phyloP scores from a whole-genome alignment of 2,329 filamentous ascomycete genomes.

The Xylaria sp. region DNA sequence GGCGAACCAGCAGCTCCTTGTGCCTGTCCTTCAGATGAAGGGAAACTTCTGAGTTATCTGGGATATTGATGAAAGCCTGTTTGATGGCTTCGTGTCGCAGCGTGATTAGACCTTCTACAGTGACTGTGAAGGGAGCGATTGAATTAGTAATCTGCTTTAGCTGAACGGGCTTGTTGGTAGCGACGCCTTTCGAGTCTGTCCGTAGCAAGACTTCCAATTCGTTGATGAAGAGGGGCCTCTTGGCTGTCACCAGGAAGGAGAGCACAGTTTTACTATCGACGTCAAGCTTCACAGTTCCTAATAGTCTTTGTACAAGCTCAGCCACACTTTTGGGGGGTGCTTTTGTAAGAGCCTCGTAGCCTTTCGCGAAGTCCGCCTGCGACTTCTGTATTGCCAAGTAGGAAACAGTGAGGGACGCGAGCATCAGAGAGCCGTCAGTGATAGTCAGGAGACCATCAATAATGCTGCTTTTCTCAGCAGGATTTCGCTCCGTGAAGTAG shows the following conservation, averaged over 20 bases:
- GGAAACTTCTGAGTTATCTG: conserved; percentile 31
- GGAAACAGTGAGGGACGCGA: conserved; percentile 27
- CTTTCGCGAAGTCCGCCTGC: conserved; percentile 23
- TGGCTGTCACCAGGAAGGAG: conserved; percentile 30
- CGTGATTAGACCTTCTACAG: conserved; percentile 30
- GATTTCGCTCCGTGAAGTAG: conserved; percentile 19
- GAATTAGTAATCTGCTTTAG: conserved; percentile 18
- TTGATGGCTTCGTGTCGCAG: conserved; percentile 35
- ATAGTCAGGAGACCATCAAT: conserved; percentile 29
- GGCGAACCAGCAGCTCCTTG: conserved; percentile 33
- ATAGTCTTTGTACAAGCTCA: conserved; percentile 30
- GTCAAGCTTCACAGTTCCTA: conserved; percentile 27
- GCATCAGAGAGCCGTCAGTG: conserved; percentile 29
- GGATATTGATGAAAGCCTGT: conserved; percentile 33
- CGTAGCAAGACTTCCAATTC: conserved; percentile 34
- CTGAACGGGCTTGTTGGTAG: neutral
- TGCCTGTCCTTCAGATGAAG: conserved; percentile 36
- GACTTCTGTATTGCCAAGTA: conserved; percentile 34
- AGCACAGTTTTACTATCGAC: conserved; percentile 21
- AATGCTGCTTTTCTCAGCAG: conserved; percentile 24
- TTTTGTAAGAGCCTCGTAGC: conserved; percentile 27
- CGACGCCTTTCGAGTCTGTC: conserved; percentile 20
- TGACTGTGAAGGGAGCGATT: conserved; percentile 28
- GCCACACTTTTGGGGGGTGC: conserved; percentile 17
- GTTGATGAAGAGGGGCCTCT: conserved; percentile 31